Conservation (phyloP, 495 filamentous ascomycete genomes). For the Daldinia bambusicola region DNA sequence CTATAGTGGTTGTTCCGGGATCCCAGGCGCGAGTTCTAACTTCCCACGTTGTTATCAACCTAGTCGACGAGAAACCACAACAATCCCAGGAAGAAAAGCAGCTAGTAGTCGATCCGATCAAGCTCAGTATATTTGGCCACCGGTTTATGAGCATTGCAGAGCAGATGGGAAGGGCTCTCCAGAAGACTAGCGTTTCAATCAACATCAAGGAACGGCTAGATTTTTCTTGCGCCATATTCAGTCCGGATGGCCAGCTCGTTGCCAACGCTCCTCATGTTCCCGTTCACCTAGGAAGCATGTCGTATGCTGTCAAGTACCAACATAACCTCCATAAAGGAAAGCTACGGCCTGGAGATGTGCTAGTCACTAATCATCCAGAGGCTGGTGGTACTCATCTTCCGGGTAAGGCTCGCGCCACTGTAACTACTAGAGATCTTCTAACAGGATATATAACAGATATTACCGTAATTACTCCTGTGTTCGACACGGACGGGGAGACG, state of each 20-base stretch:
- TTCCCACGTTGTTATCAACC: conserved; percentile 70
- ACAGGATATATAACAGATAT: conserved; percentile 68
- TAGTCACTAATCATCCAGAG: conserved; percentile 95
- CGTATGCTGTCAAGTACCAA: conserved; percentile 88
- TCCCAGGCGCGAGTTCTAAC: conserved; percentile 68
- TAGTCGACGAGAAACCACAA: conserved; percentile 65
- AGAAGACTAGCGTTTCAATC: conserved; percentile 96
- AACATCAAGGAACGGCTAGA: conserved; percentile 98
- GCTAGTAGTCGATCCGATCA: conserved; percentile 79
- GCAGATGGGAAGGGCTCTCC: conserved; percentile 94
- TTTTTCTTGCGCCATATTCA: conserved; percentile 96
- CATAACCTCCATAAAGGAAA: conserved; percentile 91
- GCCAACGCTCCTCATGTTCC: conserved; percentile 96
- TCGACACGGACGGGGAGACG: conserved; percentile 66
- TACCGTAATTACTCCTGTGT: conserved; percentile 92
- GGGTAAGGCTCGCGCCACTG: conserved; percentile 43
- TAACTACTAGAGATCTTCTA: background rate
- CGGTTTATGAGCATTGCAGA: conserved; percentile 99
- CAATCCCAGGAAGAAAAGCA: conserved; percentile 47
- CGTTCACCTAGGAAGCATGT: conserved; percentile 91
- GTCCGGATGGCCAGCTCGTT: conserved; percentile 85
- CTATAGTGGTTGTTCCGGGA: conserved; percentile 79
- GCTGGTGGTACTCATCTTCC: conserved; percentile 84
- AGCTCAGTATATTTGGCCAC: conserved; percentile 94
- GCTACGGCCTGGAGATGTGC: conserved; percentile 87